Evolutionary conservation across 2,329 filamentous ascomycete species (phyloP).

Genomic region (Cytospora schulzeri): DNA sequence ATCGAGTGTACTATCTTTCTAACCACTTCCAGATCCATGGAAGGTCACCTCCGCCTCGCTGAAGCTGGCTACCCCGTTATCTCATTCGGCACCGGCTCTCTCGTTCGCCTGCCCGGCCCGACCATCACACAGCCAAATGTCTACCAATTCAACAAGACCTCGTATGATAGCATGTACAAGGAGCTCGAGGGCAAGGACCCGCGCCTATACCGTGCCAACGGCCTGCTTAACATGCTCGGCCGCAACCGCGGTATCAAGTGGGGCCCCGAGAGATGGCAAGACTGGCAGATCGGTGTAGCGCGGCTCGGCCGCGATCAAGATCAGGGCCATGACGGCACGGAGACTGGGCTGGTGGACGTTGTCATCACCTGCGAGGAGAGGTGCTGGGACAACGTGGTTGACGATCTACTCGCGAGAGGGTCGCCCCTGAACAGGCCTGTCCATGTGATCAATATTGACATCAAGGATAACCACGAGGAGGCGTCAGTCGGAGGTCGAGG

Average conservation of each 20-base stretch:
- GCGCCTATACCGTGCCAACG: conserved; percentile 86
- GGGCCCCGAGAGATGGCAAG: conserved; percentile 96
- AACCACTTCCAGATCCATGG: conserved; percentile 72
- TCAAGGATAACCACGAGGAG: conserved; percentile 97
- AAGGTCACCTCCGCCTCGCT: conserved; percentile 92
- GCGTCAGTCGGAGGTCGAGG: conserved; percentile 86
- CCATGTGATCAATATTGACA: conserved; percentile 98
- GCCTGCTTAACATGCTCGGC: conserved; percentile 92
- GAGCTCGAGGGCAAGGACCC: conserved; percentile 86
- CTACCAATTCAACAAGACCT: conserved; percentile 96
- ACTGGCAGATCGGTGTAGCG: conserved; percentile 88
- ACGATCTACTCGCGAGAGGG: conserved; percentile 86
- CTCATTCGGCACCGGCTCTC: conserved; percentile 93
- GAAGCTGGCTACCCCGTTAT: conserved; percentile 90
- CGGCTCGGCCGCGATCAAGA: conserved; percentile 75
- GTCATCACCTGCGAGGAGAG: conserved; percentile 97
- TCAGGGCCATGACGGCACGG: conserved; percentile 77
- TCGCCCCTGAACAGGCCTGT: conserved; percentile 88
- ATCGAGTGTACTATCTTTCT: conserved; percentile 26
- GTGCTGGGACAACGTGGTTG: conserved; percentile 96
- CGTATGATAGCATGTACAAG: conserved; percentile 91
- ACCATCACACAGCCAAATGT: conserved; percentile 93
- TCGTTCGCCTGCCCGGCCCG: conserved; percentile 90
- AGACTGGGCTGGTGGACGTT: conserved; percentile 87
- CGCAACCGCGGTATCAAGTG: conserved; percentile 91